Evolutionary conservation across 768 basidiomycete species (phyloP).

Genomic region (Panaeolus cyanescens): DNA sequence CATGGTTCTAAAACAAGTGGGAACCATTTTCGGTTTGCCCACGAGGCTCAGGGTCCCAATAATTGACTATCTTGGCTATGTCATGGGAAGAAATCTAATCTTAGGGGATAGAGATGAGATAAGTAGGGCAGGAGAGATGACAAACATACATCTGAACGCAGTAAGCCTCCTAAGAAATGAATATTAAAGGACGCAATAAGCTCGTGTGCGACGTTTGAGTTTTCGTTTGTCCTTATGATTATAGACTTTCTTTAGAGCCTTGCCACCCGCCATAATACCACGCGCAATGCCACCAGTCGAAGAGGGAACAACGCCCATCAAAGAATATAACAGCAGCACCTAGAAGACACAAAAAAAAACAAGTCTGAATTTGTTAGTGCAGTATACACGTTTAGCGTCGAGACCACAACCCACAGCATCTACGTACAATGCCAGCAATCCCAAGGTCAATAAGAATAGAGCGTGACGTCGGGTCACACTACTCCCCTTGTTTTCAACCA

Average conservation of each 20-base stretch:
- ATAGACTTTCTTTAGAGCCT: background rate
- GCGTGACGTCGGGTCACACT: background rate
- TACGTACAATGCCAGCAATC: background rate
- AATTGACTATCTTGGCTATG: conserved; percentile 3
- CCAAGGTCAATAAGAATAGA: background rate
- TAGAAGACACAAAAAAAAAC: background rate
- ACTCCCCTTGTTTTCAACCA: background rate
- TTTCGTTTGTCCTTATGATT: background rate
- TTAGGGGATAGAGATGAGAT: conserved; percentile 3
- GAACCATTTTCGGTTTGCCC: background rate
- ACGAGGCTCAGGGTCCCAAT: background rate
- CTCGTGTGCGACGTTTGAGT: background rate
- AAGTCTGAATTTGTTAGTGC: background rate
- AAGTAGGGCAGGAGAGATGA: background rate
- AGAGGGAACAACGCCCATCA: background rate
- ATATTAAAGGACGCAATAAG: background rate
- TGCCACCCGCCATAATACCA: background rate
- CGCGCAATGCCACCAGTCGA: background rate
- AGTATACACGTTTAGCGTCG: background rate
- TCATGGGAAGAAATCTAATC: conserved; percentile 3
- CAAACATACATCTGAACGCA: background rate
- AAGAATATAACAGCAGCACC: background rate
- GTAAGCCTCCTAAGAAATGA: background rate
- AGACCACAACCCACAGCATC: background rate
- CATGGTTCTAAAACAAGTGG: conserved; percentile 2